Conservation (phyloP, 75 land plant species). For the Cunninghamia lanceolata region DNA sequence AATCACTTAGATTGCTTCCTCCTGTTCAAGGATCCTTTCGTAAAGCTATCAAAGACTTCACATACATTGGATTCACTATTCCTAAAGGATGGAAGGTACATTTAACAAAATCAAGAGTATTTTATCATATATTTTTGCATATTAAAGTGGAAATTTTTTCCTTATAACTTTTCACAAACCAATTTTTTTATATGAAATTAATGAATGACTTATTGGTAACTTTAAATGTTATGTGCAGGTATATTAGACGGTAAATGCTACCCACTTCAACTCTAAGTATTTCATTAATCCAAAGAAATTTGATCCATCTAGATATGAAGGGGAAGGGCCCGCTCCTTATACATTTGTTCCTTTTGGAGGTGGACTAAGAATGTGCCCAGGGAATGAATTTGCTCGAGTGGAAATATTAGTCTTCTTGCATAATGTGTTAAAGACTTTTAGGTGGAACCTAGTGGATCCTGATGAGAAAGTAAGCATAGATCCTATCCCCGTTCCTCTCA, state of each 20-base stretch:
- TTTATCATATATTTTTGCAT: background rate
- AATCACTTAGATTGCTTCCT: conserved; percentile 38
- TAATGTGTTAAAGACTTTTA: conserved; percentile 25
- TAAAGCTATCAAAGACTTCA: conserved; percentile 38
- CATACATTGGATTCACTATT: conserved; percentile 43
- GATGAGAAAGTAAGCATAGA: conserved; percentile 26
- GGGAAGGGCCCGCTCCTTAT: conserved; percentile 24
- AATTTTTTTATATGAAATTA: background rate
- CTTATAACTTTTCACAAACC: too few species aligned
- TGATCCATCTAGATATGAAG: conserved; percentile 55
- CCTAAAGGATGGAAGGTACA: conserved; percentile 61
- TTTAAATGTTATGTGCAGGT: conserved; percentile 9
- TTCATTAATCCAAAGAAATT: conserved; percentile 47
- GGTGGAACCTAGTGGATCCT: conserved; percentile 30
- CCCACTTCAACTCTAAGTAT: conserved; percentile 30
- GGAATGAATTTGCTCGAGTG: conserved; percentile 42
- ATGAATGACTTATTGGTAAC: background rate
- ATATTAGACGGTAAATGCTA: conserved; percentile 23
- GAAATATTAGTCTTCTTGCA: conserved; percentile 47
- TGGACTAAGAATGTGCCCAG: conserved; percentile 57
- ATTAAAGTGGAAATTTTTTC: too few species aligned
- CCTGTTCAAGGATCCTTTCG: conserved; percentile 43
- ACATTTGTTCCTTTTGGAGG: conserved; percentile 63
- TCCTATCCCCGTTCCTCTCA: conserved; percentile 24
- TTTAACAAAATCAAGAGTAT: background rate